phyloP scores from a whole-genome alignment of 768 basidiomycete species.

The Tephrocybe sp. region DNA sequence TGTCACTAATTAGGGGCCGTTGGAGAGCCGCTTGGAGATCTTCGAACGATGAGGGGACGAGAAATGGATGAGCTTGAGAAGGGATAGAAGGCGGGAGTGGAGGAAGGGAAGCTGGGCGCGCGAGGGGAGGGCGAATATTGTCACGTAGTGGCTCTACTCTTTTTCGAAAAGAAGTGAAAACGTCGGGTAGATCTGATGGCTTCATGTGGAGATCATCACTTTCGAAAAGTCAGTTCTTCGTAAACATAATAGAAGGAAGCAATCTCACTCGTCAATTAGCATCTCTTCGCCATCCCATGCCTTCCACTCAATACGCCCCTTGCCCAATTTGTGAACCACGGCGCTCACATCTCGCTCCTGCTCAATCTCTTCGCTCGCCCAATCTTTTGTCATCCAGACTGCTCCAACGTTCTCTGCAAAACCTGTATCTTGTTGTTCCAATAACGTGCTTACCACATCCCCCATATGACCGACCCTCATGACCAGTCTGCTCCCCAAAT shows the following conservation, averaged over 20 bases:
- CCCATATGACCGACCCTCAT: neutral
- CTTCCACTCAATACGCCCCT: neutral
- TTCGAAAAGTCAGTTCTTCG: too few species aligned
- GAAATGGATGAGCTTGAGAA: too few species aligned
- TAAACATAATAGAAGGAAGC: neutral
- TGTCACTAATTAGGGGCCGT: too few species aligned
- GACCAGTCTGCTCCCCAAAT: neutral
- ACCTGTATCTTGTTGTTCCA: neutral
- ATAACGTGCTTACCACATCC: neutral
- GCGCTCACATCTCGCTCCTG: neutral
- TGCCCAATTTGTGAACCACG: neutral
- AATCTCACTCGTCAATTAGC: neutral
- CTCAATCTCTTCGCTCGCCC: neutral
- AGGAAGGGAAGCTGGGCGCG: neutral
- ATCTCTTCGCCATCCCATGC: neutral
- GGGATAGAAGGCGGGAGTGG: neutral
- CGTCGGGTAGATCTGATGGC: neutral
- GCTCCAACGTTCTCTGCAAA: neutral
- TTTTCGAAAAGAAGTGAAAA: slow-evolving; percentile 1
- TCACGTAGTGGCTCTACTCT: neutral
- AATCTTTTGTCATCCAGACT: neutral
- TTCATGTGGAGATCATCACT: neutral
- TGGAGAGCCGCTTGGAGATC: neutral
- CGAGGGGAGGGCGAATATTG: neutral
- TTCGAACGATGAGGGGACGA: neutral